Base-by-base conservation (phyloP, 352 stramenopile genomes). In the Globisporangium ultimum region DNA sequence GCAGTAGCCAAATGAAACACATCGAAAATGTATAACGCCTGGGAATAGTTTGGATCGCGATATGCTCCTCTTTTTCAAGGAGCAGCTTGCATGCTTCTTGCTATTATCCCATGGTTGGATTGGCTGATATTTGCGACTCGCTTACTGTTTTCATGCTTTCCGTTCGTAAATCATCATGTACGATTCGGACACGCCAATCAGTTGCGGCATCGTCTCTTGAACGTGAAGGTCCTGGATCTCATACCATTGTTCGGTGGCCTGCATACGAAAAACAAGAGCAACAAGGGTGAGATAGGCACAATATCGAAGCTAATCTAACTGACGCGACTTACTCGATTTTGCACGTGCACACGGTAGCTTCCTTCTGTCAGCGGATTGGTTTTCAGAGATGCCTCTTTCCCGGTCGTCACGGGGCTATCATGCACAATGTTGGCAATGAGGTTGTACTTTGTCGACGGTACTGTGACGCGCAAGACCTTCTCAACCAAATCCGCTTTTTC, bases 221-320 rank as follows among this genome's bases (percentile, higher is more conserved):
- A 99, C 96, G 56, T 98, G 90, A 20, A 99, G 74, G 64, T 99
- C 97, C 65, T 99, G 95, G 45, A 99, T 98, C 64, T 99, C 97
- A 69, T 99, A 99, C 97, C 96, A 99, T 61, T 98, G 93, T 48
- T 97, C 90, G 5, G 88, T 96, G 22, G 87, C 93, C 78, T 96
- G 36, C n/a, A 13, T 38, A 10, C 38, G 40, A 17, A 8, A 48
- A 20, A 48, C 20, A 34, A 2, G 7, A 14, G 41, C 24, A 20
- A 32, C 9, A 18, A 36, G 43, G 34, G 21, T 18, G 34, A 20
- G 11, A 22, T 34, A 6, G 22, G 2, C 13, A 32, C 5, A 32
- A 46, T 21, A 6, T 36, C 2, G 13, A 8, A 20, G 9, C 28
- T 22, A 36, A 11, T 18, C 18, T 3, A 46, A 28, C 14, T 18